Base-by-base conservation (phyloP, 2,329 filamentous ascomycete genomes). In the Arthroderma sp. region DNA sequence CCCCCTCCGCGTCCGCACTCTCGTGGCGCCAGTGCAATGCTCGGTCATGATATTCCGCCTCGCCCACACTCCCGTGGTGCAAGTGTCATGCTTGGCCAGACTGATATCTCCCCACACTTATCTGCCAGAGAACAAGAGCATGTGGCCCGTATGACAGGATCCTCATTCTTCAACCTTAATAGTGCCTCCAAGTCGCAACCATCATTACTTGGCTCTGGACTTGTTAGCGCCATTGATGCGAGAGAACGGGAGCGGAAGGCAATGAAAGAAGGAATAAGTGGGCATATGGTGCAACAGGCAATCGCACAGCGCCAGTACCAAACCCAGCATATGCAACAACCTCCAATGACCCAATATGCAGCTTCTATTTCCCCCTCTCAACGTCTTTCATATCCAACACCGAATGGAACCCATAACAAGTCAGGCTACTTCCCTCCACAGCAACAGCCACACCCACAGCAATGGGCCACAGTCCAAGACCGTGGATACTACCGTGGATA, bases 111-210 rank as follows among this genome's bases (percentile, higher is more conserved):
- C 6, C 64, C 68, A 0, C 75, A 81, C 46, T 70, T 94, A n/a
- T 87, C 84, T 15, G 87, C 87, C 11, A 78, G 83, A 10, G 87
- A 94, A 61, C 87, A 93, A 60, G 85, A 93, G 63, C 82, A 93
- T 53, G 75, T 94, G n/a, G 84, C 87, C 6, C 78, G 83, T 33
- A 72, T 85, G 53, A 94, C 86, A 0, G 83, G 84, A 1, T 80
- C 78, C 0, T 83, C 87, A 0, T 68, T 94, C 41, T 75, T 93
- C 53, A 78, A 75, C 47, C 68, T 93, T 58, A 74, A 73, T 4
- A 63, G 59, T 33, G 73, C 73, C 41, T 70, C 71, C 42, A 63
- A 67, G 37, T 67, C 68, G 44, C 64, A 70, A 6, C 34, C 40
- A 59, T 73, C 58, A 10, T 59, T 65, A 36, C 59, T 61, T 30